Base-by-base conservation (phyloP, 805 yeast genomes). In the Candida maesae region DNA sequence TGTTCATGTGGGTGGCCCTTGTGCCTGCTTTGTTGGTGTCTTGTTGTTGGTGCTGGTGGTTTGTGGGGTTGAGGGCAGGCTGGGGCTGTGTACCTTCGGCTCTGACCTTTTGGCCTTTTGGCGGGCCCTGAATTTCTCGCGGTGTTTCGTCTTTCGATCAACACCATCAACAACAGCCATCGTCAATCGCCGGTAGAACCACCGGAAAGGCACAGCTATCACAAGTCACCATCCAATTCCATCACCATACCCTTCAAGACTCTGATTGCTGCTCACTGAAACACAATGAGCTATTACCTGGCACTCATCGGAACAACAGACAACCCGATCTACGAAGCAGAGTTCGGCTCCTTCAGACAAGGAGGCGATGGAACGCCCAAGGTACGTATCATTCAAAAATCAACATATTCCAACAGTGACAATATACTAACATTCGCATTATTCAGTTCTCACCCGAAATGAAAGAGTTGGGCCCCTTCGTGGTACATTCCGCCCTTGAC, bases 221-320 rank as follows among this genome's bases (percentile, higher is more conserved):
- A 30, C 14, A 6, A 14, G n/a, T n/a, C n/a, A n/a, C n/a, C n/a
- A n/a, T n/a, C n/a, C n/a, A n/a, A n/a, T n/a, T n/a, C n/a, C n/a
- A n/a, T n/a, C n/a, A n/a, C n/a, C n/a, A n/a, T n/a, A n/a, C n/a
- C n/a, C n/a, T n/a, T n/a, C n/a, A n/a, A n/a, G n/a, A n/a, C n/a
- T 8, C n/a, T 17, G n/a, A 16, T 10, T 7, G 18, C 32, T 14
- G 12, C 32, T 21, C 26, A 8, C 9, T n/a, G 14, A 21, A 6
- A 33, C 29, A 30, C 23, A 51, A 79, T 84, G 81, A 84, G 95
- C n/a, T 86, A 82, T 65, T 90, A 89, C 61, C 79, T 93, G 55
- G 84, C 95, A 4, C 82, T 93, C 35, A 77, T 93, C 31, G 97
- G 97, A 14, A 82, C 90, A 2, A 74, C 76, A 27, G 98, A 93